Evolutionary conservation across 2,329 filamentous ascomycete genomes (phyloP).

Genomic region (Madurella fahalii): DNA sequence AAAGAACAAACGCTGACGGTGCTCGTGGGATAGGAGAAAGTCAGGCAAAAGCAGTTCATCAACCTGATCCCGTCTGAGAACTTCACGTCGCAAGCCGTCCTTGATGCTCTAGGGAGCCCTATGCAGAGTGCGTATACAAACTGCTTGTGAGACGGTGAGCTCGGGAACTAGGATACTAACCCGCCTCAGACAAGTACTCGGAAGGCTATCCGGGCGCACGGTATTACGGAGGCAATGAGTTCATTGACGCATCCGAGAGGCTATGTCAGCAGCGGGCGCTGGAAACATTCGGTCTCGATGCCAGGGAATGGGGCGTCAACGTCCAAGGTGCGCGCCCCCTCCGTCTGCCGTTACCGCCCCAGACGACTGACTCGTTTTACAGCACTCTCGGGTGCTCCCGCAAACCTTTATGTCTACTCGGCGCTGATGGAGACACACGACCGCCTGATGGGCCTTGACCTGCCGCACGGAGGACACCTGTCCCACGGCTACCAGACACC

Average conservation of each 20-base stretch:
- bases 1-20: constrained; percentile 7
- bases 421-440: constrained; percentile 90
- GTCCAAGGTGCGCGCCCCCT: constrained; percentile 65
- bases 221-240: constrained; percentile 96
- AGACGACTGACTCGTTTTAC: constrained; percentile 15
- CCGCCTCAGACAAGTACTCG: constrained; percentile 80
- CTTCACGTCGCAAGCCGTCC: constrained; percentile 87
- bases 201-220: constrained; percentile 95
- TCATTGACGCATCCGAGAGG: constrained; percentile 85
- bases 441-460: constrained; percentile 91
- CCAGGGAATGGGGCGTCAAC: constrained; percentile 93
- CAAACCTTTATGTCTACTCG: constrained; percentile 91
- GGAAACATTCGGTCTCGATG: constrained; percentile 77
- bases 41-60: constrained; percentile 95
- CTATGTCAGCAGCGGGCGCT: constrained; percentile 88
- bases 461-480: constrained; percentile 93
- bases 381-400: constrained; percentile 72
- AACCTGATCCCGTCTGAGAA: constrained; percentile 96
- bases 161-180: constrained; percentile 26
- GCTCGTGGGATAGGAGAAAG: constrained; percentile 73
- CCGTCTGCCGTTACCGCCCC: constrained; percentile 2
- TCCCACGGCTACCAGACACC: constrained; percentile 97
- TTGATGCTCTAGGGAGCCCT: constrained; percentile 86
- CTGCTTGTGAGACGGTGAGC: background rate
- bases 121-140: constrained; percentile 72